Evolutionary conservation across 495 filamentous ascomycete genomes (phyloP).

Genomic region (Aspergillus olivimuriae): DNA sequence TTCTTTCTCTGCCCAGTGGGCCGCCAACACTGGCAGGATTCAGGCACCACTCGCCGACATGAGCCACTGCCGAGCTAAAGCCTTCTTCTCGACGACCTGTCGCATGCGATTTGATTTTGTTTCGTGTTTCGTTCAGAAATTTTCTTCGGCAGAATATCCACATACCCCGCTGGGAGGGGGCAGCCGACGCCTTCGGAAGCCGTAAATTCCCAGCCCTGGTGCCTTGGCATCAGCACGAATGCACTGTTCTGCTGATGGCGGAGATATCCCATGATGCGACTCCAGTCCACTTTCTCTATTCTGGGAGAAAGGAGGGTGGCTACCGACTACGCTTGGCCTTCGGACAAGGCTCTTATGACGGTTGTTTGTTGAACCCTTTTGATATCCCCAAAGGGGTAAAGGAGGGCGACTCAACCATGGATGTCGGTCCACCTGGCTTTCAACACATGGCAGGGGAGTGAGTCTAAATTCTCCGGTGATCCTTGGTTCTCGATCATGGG

Average conservation of each 20-base stretch:
- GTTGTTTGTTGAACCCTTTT: no score
- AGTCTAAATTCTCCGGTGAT: not conserved
- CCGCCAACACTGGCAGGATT: no score
- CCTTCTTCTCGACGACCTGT: no score
- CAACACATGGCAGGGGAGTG: constrained; percentile 4
- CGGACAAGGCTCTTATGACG: no score
- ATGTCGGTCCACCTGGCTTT: not conserved
- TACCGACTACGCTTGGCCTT: no score
- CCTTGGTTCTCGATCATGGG: not conserved
- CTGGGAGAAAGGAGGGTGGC: no score
- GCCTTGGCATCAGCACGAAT: not conserved
- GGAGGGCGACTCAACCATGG: not conserved
- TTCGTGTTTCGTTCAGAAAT: no score
- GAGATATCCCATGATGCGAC: not conserved
- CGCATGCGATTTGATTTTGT: no score
- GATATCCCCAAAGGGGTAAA: no score
- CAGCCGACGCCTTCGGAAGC: constrained; percentile 3
- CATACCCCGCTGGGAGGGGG: not conserved
- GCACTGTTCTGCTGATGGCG: no score
- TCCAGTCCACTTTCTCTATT: not conserved
- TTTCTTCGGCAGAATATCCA: not conserved
- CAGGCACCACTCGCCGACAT: not conserved
- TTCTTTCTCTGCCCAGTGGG: not conserved
- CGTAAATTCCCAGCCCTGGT: not conserved
- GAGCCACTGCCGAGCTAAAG: not conserved